Base-by-base conservation (phyloP, 148 eudicot genomes). In the Talinum fruticosum region DNA sequence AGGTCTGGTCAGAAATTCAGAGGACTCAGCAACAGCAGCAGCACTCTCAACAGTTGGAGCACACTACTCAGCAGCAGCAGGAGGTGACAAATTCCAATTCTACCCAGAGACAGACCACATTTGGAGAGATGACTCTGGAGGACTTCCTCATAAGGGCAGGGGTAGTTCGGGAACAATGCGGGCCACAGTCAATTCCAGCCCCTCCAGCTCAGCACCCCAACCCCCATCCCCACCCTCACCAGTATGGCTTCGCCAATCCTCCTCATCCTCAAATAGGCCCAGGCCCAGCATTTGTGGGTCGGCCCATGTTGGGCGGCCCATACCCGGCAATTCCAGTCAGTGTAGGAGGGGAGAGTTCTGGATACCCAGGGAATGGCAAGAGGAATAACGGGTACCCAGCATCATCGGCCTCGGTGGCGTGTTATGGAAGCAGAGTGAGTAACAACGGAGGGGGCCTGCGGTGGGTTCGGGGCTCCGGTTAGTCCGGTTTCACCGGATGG, bases 111-210 rank as follows among this genome's bases (percentile, higher is more conserved):
- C 92, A 90, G 61, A 78, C 88, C 0, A 94, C 97, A 0, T 94
- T 89, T 36, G 98, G 97, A 35, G 99, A 95, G 79, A 95, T 95
- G 97, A 95, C 97, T 0, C 75, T 95, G 10, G 99, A 95, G 80
- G 96, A 92, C 79, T 95, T 95, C 77, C 76, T 95, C 32, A 75
- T 92, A 29, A 90, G 82, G 71, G 99, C 97, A 2, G 99, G 99
- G 75, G 90, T 95, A 4, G 97, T 95, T 10, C 81, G 89, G 36
- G 99, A 91, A 76, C 93, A 84, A 41, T 44, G 72, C 65, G 67
- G 67, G 32, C 21, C 74, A 4, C 23, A 74, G 66, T 57, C 69
- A 30, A 16, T 66, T 0, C 28, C 66, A 34, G 28, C 69, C 23
- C 23, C 59, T 18, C 59, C 59, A 81, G 15, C 41, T 10, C 72